phyloP scores from a whole-genome alignment of 306 rosid genomes.

The Elaeagnus macrophylla region DNA sequence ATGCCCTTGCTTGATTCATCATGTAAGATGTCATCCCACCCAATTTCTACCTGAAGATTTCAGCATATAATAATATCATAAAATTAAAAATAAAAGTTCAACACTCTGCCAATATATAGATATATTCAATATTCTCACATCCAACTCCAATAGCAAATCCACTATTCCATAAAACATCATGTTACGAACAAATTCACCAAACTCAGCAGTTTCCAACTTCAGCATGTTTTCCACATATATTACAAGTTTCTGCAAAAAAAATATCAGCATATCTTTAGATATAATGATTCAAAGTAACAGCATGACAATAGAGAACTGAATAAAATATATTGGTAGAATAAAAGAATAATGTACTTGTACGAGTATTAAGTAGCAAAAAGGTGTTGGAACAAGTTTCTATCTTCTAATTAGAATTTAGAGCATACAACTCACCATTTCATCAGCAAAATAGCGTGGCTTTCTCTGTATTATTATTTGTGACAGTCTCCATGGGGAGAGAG shows the following conservation, averaged over 20 bases:
- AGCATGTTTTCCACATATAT: slow-evolving; percentile 82
- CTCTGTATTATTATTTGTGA: slow-evolving; percentile 45
- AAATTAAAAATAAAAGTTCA: background rate
- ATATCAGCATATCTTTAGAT: background rate
- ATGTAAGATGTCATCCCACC: slow-evolving; percentile 1
- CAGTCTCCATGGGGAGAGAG: slow-evolving; percentile 58
- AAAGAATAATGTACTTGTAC: background rate
- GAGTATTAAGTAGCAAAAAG: no score
- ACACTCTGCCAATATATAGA: background rate
- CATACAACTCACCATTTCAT: slow-evolving; percentile 45
- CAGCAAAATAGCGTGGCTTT: slow-evolving; percentile 32
- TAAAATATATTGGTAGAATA: background rate
- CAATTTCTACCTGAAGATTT: slow-evolving; percentile 5
- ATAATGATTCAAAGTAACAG: background rate
- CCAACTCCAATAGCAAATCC: slow-evolving; percentile 74
- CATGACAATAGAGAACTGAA: background rate
- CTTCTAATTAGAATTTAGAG: background rate
- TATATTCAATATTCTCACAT: slow-evolving; percentile 46
- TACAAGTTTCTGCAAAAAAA: slow-evolving; percentile 42
- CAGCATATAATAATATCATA: background rate
- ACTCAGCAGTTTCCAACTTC: slow-evolving; percentile 56
- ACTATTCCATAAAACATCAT: slow-evolving; percentile 60
- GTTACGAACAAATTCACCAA: slow-evolving; percentile 62
- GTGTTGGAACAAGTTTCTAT: background rate
- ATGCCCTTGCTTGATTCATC: background rate